phyloP scores from a whole-genome alignment of 371 early-diverging fungal species.

The Apophysomyces trapeziformis region DNA sequence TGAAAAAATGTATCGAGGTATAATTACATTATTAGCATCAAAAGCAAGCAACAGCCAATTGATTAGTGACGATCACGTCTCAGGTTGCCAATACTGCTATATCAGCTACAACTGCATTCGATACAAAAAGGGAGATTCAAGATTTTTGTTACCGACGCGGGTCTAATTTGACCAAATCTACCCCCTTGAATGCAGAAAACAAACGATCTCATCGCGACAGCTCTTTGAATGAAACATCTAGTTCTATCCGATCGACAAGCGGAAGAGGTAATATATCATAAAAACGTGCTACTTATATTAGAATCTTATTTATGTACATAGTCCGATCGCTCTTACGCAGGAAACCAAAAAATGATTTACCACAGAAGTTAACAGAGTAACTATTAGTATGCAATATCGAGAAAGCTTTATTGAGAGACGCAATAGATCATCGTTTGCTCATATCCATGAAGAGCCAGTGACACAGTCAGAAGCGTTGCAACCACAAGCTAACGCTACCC shows the following conservation, averaged over 20 bases:
- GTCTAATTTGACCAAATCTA: slow-evolving; percentile 12
- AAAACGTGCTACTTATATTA: neutral
- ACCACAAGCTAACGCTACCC: too few relatives aligned
- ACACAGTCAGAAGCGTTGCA: too few relatives aligned
- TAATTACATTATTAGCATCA: too few relatives aligned
- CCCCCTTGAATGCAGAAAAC: neutral
- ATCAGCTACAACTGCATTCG: slow-evolving; percentile 26
- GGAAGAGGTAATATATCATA: neutral
- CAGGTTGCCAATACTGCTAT: slow-evolving; percentile 31
- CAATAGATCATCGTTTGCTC: neutral
- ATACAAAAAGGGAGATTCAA: slow-evolving; percentile 21
- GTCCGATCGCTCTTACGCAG: neutral
- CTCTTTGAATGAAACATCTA: neutral
- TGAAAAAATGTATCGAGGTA: slow-evolving; percentile 28
- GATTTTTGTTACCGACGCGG: slow-evolving; percentile 22
- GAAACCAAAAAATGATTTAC: neutral
- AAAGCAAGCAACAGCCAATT: too few relatives aligned
- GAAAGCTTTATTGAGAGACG: neutral
- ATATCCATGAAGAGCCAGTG: neutral
- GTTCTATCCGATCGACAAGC: neutral
- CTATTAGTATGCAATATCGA: neutral
- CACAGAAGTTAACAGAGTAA: slow-evolving; percentile 2
- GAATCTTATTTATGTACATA: neutral
- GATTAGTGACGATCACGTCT: neutral
- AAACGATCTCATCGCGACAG: neutral